These are phyloP conservation scores for Nicotiana undulata DNA, from an alignment of 257 asterid species.

Conservation along the genomic window DNA sequence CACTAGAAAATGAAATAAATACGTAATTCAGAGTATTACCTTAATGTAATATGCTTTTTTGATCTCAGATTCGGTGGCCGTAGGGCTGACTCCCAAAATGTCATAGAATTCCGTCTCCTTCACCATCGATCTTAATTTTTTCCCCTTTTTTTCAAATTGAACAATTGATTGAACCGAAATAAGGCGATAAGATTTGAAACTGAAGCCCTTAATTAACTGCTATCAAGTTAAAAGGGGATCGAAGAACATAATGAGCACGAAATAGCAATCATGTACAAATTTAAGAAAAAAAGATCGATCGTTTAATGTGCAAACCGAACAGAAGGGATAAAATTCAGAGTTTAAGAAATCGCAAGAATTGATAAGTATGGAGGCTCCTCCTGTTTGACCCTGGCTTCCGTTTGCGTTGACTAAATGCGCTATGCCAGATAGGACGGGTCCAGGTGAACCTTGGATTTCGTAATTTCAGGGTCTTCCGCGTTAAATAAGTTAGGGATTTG, in stretches of 20 bases:
- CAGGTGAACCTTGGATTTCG: too few relatives aligned
- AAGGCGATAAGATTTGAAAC: not conserved
- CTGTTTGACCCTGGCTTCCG: too few relatives aligned
- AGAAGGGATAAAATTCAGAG: too few relatives aligned
- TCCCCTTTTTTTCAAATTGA: not conserved
- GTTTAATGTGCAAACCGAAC: not conserved
- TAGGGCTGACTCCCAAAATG: constrained; percentile 66
- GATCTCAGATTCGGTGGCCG: constrained; percentile 59
- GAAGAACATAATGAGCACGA: not conserved
- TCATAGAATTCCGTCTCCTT: constrained; percentile 75
- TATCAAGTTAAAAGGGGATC: not conserved
- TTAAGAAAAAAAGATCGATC: not conserved
- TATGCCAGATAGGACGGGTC: too few relatives aligned
- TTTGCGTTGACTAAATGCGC: too few relatives aligned
- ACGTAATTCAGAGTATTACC: constrained; percentile 22
- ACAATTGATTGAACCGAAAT: not conserved
- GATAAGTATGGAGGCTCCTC: too few relatives aligned
- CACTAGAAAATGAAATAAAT: not conserved
- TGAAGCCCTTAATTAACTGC: not conserved
- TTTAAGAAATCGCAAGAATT: too few relatives aligned
- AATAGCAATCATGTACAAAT: not conserved
- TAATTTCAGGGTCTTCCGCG: too few relatives aligned
- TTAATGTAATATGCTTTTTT: constrained; percentile 69
- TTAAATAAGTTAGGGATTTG: too few relatives aligned
- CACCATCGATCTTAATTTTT: constrained; percentile 34